These are phyloP conservation scores for Tremella fuciformis DNA, from an alignment of 768 basidiomycete genomes.

Conservation along the genomic window DNA sequence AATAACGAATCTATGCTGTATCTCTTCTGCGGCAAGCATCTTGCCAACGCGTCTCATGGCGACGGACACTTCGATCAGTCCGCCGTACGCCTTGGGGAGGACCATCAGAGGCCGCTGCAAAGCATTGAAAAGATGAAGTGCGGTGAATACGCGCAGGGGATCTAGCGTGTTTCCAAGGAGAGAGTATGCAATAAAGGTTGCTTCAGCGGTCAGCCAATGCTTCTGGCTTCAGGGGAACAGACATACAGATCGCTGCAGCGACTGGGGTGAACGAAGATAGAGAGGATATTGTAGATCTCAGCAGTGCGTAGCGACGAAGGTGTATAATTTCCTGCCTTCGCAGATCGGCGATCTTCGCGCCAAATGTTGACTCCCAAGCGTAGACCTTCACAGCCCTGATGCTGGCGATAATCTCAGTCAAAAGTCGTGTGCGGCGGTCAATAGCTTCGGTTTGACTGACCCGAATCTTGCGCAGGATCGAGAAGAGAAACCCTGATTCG, in stretches of 20 bases:
- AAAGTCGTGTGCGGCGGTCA: conserved; percentile 64
- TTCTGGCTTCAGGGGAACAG: conserved; percentile 27
- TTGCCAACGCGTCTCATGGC: conserved; percentile 24
- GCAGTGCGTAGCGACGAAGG: conserved; percentile 33
- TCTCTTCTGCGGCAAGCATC: conserved; percentile 58
- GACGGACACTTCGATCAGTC: neutral
- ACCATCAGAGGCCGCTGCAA: neutral
- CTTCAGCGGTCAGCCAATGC: conserved; percentile 6
- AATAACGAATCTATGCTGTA: conserved; percentile 56
- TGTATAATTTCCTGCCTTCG: conserved; percentile 38
- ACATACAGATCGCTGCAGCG: conserved; percentile 55
- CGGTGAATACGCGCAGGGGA: conserved; percentile 60
- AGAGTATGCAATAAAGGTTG: conserved; percentile 62
- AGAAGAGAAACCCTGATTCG: too few relatives aligned
- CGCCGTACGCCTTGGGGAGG: neutral
- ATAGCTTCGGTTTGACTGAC: conserved; percentile 58
- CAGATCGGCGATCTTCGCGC: conserved; percentile 27
- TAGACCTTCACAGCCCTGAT: conserved; percentile 67
- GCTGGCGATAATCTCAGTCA: conserved; percentile 66
- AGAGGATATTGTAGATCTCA: conserved; percentile 35
- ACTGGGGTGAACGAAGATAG: conserved; percentile 57
- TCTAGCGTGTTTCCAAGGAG: conserved; percentile 60
- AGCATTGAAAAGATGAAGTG: conserved; percentile 61
- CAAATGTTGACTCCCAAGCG: conserved; percentile 58
- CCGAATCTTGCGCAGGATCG: too few relatives aligned